Percentiles rank a stretch among this genome's conserved stretches.
phyloP scores from a whole-genome alignment of 23 red algal genomes.

The Chondrus crispus region DNA sequence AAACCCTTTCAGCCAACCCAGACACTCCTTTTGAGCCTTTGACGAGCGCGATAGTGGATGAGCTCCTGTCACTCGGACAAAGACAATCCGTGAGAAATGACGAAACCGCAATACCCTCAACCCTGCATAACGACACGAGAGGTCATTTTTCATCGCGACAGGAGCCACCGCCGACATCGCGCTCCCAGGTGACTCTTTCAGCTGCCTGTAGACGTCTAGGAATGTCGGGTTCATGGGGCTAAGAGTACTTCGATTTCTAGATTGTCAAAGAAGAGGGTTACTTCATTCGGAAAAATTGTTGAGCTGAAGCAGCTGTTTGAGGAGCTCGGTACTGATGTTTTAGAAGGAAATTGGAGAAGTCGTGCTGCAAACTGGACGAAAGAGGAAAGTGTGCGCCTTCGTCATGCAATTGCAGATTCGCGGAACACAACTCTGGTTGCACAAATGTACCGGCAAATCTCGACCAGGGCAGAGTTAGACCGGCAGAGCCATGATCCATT shows the following conservation, averaged over 20 bases:
- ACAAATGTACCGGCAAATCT: background rate
- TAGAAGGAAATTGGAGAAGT: background rate
- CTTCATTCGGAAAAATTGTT: background rate
- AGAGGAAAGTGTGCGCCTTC: background rate
- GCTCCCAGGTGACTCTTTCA: background rate
- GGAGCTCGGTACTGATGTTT: background rate
- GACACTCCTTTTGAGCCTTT: too few relatives aligned
- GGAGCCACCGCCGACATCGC: too few relatives aligned
- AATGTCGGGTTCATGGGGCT: background rate
- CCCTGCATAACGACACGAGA: too few relatives aligned
- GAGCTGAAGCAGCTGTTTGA: background rate
- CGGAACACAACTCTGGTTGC: background rate
- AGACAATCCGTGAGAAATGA: too few relatives aligned
- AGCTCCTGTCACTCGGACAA: too few relatives aligned
- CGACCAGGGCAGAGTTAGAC: background rate
- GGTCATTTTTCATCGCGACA: too few relatives aligned
- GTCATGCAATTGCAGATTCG: slow-evolving; percentile 2
- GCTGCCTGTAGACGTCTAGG: background rate
- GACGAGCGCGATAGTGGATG: too few relatives aligned
- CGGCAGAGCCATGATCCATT: background rate
- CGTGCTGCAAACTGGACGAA: slow-evolving; percentile 16
- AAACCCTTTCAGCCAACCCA: too few relatives aligned
- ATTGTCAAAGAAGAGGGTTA: background rate
- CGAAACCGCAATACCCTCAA: too few relatives aligned
- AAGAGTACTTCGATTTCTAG: background rate